phyloP scores from a whole-genome alignment of 148 eudicot genomes.

The Limonium bicolor region DNA sequence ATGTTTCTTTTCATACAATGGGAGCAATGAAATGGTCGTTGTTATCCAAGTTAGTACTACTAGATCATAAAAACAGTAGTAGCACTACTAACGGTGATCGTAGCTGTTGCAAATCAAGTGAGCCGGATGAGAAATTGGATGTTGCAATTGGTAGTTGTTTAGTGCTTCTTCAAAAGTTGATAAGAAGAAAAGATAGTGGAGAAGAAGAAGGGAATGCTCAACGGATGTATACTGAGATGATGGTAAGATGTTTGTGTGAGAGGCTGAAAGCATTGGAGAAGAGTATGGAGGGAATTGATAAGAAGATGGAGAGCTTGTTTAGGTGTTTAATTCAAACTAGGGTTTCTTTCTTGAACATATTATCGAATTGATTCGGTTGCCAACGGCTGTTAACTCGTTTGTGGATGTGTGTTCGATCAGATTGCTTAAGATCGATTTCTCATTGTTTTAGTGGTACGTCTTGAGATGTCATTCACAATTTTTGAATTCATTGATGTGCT shows the following conservation, averaged over 20 bases:
- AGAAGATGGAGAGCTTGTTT: constrained; percentile 3
- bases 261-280: constrained; percentile 5
- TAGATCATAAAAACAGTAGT: background rate
- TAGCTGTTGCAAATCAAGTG: background rate
- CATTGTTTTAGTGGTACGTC: too few species aligned
- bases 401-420: too few species aligned
- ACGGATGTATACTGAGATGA: too few species aligned
- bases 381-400: too few species aligned
- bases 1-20: background rate
- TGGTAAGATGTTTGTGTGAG: constrained; percentile 1
- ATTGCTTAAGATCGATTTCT: too few species aligned
- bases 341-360: constrained; percentile 4
- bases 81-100: background rate
- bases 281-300: constrained; percentile 3
- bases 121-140: background rate
- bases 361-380: constrained; percentile 1
- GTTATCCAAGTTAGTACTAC: background rate
- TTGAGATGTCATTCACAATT: too few species aligned
- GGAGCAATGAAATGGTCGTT: background rate
- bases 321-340: constrained; percentile 4
- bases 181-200: background rate
- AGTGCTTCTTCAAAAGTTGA: background rate
- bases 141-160: constrained; percentile 1
- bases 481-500: too few species aligned
- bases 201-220: background rate